A percentile compares a stretch with the other conserved stretches of the same genome.
Conservation (phyloP, 78 protist genomes). For the Dictyostelium firmibasis region DNA sequence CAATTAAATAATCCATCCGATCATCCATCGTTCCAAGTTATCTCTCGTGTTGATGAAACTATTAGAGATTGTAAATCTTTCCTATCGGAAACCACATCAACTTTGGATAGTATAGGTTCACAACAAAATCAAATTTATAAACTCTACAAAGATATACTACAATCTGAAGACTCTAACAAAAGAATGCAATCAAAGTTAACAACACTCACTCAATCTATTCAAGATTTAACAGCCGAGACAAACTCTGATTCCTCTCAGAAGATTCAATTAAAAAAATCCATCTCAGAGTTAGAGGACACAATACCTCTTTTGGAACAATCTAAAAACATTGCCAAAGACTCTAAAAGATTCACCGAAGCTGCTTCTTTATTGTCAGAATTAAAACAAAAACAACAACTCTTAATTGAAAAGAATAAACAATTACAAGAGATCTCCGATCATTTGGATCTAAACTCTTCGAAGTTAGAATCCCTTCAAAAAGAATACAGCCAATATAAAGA, state of each 20-base stretch:
- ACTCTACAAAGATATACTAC: not conserved
- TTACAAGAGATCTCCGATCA: not conserved
- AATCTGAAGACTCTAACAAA: not conserved
- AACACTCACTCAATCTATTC: not conserved
- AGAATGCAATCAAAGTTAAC: not conserved
- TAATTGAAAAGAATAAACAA: conserved; percentile 28
- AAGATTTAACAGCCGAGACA: not conserved
- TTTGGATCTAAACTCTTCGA: not conserved
- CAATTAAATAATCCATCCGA: conserved; percentile 19
- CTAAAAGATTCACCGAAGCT: conserved; percentile 48
- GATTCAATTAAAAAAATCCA: conserved; percentile 13
- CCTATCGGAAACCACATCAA: not conserved
- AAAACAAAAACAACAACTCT: conserved; percentile 42
- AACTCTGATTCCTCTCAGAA: not conserved
- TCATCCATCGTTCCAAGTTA: conserved; percentile 26
- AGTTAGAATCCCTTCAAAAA: not conserved
- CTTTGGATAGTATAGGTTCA: not conserved
- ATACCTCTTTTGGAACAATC: conserved; percentile 45
- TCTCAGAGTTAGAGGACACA: not conserved
- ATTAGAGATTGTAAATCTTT: not conserved
- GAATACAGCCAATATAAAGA: not conserved
- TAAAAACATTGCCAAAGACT: conserved; percentile 46
- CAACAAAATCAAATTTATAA: not conserved
- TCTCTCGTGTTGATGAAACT: not conserved
- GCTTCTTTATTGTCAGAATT: conserved; percentile 26